phyloP scores from a whole-genome alignment of 768 basidiomycete species.

The Ramaria sp. region DNA sequence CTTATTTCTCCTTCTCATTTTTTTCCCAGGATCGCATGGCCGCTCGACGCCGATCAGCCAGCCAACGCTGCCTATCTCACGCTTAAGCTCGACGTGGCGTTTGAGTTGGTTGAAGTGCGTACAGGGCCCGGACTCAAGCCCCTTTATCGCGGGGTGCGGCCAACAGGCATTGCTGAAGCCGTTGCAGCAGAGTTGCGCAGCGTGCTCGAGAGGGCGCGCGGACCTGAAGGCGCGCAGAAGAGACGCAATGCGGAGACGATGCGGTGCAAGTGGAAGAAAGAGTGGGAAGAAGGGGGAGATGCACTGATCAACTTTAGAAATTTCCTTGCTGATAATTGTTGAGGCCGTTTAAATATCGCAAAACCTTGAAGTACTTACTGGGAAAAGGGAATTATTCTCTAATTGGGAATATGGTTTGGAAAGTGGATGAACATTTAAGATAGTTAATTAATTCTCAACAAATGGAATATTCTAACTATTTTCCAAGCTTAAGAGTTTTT shows the following conservation, averaged over 20 bases:
- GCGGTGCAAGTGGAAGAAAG: neutral
- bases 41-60: constrained; percentile 17
- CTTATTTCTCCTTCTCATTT: neutral
- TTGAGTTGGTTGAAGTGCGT: constrained; percentile 16
- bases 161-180: constrained; percentile 15
- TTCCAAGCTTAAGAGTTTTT: too few species aligned
- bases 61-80: constrained; percentile 15
- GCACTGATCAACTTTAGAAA: neutral
- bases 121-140: constrained; percentile 11
- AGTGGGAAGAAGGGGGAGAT: constrained; percentile 6
- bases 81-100: constrained; percentile 9
- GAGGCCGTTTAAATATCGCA: too few species aligned
- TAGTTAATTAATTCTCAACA: too few species aligned
- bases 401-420: too few species aligned
- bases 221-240: constrained; percentile 17
- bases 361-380: too few species aligned
- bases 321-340: neutral
- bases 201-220: constrained; percentile 15
- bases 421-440: too few species aligned
- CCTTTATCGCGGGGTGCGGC: constrained; percentile 12
- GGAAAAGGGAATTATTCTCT: too few species aligned
- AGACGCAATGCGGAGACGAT: constrained; percentile 12
- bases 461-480: too few species aligned
- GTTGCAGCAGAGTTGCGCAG: constrained; percentile 12
- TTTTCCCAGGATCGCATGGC: constrained; percentile 18